These are phyloP conservation scores for Capronia americana DNA, from an alignment of 2,329 filamentous ascomycete species.

Conservation along the genomic window DNA sequence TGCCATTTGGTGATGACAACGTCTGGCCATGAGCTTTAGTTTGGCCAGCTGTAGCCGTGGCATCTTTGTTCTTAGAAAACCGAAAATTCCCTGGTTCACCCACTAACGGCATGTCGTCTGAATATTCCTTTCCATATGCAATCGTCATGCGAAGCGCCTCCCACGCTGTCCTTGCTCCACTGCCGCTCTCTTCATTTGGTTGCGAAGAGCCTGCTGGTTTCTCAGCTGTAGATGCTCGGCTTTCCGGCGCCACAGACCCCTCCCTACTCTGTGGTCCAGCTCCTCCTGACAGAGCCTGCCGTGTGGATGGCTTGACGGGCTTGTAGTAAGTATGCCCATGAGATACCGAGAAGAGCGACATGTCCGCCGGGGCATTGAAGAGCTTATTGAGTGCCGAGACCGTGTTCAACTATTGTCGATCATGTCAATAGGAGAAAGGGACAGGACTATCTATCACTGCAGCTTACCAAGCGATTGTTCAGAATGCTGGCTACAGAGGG, in stretches of 20 bases:
- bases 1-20: slow-evolving; percentile 7
- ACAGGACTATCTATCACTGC: neutral
- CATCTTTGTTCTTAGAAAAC: slow-evolving; percentile 53
- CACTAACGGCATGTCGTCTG: slow-evolving; percentile 67
- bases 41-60: slow-evolving; percentile 12
- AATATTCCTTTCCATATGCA: slow-evolving; percentile 65
- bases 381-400: slow-evolving; percentile 63
- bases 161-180: slow-evolving; percentile 47
- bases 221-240: slow-evolving; percentile 27
- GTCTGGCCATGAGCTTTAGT: slow-evolving; percentile 17
- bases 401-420: slow-evolving; percentile 56
- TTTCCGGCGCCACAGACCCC: slow-evolving; percentile 54
- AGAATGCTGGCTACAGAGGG: slow-evolving; percentile 66
- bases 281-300: slow-evolving; percentile 42
- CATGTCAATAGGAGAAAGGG: slow-evolving; percentile 10
- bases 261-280: slow-evolving; percentile 55
- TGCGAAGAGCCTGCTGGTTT: slow-evolving; percentile 18
- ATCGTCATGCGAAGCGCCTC: slow-evolving; percentile 60
- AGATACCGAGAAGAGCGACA: slow-evolving; percentile 65
- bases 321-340: slow-evolving; percentile 66
- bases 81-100: slow-evolving; percentile 70
- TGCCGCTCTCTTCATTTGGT: slow-evolving; percentile 39
- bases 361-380: slow-evolving; percentile 58
- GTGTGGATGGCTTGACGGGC: slow-evolving; percentile 44
- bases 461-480: slow-evolving; percentile 59